Evolutionary conservation across 2,329 filamentous ascomycete genomes (phyloP).

Genomic region (Alternaria arbusti): DNA sequence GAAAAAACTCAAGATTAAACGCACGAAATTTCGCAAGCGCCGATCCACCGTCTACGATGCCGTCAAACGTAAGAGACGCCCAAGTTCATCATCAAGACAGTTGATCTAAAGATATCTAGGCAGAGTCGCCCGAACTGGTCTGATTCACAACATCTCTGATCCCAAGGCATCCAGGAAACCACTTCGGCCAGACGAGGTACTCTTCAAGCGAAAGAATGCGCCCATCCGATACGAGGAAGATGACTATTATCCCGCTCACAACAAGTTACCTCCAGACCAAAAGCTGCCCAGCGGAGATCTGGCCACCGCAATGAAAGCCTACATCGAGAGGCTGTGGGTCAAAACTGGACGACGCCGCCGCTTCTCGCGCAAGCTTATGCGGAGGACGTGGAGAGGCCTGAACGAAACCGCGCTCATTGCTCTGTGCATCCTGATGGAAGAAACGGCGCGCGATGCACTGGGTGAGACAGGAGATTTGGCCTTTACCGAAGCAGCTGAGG

Average conservation of each 20-base stretch:
- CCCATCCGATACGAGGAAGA: constrained; percentile 72
- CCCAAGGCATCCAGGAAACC: constrained; percentile 44
- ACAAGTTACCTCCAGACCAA: constrained; percentile 58
- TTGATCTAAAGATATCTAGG: constrained; percentile 7
- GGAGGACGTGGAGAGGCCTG: constrained; percentile 64
- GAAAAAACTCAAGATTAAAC: background rate
- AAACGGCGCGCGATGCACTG: constrained; percentile 66
- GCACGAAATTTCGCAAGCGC: constrained; percentile 35
- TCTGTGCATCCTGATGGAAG: constrained; percentile 76
- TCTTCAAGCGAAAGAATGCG: constrained; percentile 70
- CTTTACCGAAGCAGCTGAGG: constrained; percentile 65
- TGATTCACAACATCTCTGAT: constrained; percentile 55
- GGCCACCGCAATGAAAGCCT: constrained; percentile 71
- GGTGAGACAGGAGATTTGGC: constrained; percentile 72
- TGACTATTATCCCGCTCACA: constrained; percentile 73
- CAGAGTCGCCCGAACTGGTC: constrained; percentile 29
- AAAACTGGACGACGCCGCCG: constrained; percentile 21
- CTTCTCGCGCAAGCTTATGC: constrained; percentile 7
- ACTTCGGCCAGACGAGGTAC: constrained; percentile 71
- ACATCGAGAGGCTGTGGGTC: constrained; percentile 70
- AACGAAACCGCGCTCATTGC: constrained; percentile 80
- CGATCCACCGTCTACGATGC: constrained; percentile 72
- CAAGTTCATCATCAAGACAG: background rate
- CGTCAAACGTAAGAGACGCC: constrained; percentile 63
- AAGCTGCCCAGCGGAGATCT: constrained; percentile 72